A percentile compares a stretch with the other conserved stretches of the same genome.
Conservation (phyloP, 1,284 basidiomycete species). For the Boletus sp. region DNA sequence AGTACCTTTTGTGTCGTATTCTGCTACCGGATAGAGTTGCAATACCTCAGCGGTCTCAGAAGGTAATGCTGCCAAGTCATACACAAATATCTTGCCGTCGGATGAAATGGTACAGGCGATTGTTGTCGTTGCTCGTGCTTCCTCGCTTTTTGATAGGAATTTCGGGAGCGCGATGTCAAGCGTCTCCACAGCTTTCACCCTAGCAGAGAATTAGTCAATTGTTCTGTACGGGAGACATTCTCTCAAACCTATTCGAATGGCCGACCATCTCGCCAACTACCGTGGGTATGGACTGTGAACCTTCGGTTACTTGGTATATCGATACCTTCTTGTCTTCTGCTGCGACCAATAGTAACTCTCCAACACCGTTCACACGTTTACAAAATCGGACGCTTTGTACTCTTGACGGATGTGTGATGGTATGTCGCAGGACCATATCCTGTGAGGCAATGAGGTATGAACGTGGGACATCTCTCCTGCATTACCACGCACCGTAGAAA, state of each 20-base stretch:
- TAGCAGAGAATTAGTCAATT: constrained; percentile 30
- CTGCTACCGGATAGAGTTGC: constrained; percentile 59
- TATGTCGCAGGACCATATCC: constrained; percentile 74
- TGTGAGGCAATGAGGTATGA: constrained; percentile 35
- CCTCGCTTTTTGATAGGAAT: constrained; percentile 19
- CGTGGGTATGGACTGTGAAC: constrained; percentile 47
- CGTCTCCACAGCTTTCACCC: constrained; percentile 74
- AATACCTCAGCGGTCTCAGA: constrained; percentile 32
- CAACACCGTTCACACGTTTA: constrained; percentile 51
- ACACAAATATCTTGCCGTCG: constrained; percentile 82
- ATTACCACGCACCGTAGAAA: constrained; percentile 65
- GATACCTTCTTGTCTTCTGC: constrained; percentile 87
- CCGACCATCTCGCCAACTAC: constrained; percentile 69
- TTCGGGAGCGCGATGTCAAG: constrained; percentile 59
- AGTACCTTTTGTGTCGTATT: constrained; percentile 84
- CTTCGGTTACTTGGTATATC: constrained; percentile 62
- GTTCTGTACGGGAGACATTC: neutral
- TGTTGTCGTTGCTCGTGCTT: constrained; percentile 51
- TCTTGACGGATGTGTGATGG: constrained; percentile 74
- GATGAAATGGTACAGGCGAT: constrained; percentile 79
- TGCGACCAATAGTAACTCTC: constrained; percentile 76
- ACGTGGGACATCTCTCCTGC: neutral
- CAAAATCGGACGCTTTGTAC: constrained; percentile 82
- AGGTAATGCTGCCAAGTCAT: constrained; percentile 64
- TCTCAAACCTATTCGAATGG: constrained; percentile 70